Conservation (phyloP, 176 grass and related monocot genomes). For the Panicum miliaceum region DNA sequence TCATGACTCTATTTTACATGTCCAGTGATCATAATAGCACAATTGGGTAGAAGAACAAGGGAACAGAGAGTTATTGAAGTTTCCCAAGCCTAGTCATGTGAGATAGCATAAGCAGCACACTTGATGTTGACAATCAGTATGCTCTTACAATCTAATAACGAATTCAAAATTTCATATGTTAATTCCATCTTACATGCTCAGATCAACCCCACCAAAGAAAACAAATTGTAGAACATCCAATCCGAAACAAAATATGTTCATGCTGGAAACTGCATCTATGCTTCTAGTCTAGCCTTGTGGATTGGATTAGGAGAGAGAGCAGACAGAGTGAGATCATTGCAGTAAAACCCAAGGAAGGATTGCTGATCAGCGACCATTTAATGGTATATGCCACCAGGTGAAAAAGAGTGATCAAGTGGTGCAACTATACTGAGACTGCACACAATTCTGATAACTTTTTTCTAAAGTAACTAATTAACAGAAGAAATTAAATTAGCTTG, state of each 20-base stretch:
- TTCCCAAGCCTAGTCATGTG: not conserved
- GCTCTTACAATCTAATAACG: not conserved
- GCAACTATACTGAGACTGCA: not conserved
- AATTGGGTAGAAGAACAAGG: not conserved
- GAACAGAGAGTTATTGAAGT: not conserved
- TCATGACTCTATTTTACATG: not conserved
- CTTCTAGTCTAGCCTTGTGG: not conserved
- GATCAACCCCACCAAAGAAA: not conserved
- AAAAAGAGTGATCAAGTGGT: not conserved
- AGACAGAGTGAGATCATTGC: not conserved
- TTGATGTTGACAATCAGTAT: not conserved
- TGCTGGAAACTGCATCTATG: not conserved
- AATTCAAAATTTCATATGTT: not conserved
- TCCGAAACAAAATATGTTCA: conserved; percentile 4
- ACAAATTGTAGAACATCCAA: not conserved
- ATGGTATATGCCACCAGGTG: not conserved
- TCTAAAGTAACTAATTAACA: not conserved
- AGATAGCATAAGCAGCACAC: not conserved
- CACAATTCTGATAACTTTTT: not conserved
- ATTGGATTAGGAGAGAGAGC: not conserved
- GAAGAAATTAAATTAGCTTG: not conserved
- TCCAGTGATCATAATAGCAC: not conserved
- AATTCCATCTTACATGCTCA: conserved; percentile 1
- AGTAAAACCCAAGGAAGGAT: not conserved
- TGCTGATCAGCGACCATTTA: not conserved